Conservation (phyloP, 2,329 filamentous ascomycete genomes). For the Boeremia lycopersici region DNA sequence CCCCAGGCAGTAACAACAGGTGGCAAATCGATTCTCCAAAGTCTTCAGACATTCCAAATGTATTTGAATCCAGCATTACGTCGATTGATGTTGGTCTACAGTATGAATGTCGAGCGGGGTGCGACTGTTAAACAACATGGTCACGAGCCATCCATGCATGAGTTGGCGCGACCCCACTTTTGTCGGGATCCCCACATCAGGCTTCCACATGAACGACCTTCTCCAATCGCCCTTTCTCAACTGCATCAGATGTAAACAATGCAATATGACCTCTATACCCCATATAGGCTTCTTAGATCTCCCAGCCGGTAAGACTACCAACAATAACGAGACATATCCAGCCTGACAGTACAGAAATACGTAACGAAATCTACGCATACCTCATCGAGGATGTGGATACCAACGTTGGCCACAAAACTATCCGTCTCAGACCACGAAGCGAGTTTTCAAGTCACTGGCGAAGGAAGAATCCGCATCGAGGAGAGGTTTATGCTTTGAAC, state of each 20-base stretch:
- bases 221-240: background rate
- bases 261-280: background rate
- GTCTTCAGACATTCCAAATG: background rate
- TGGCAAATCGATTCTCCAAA: background rate
- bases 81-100: no score
- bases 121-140: no score
- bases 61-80: no score
- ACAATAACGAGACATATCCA: no score
- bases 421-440: background rate
- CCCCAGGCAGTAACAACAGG: background rate
- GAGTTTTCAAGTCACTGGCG: conserved; percentile 9
- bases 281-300: conserved; percentile 1
- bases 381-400: conserved; percentile 13
- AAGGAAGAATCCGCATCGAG: conserved; percentile 6
- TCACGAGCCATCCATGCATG: background rate
- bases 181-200: background rate
- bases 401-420: conserved; percentile 10
- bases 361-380: conserved; percentile 6
- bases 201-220: conserved; percentile 9
- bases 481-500: conserved; percentile 4
- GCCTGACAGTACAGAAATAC: conserved; percentile 5
- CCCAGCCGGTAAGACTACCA: background rate
- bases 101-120: no score
- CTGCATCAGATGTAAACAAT: background rate
- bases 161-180: background rate